Evolutionary conservation across 768 basidiomycete genomes (phyloP), one percentile per base, ranked within the genome.

Genomic region (Hygrophorus pudorinus): DNA sequence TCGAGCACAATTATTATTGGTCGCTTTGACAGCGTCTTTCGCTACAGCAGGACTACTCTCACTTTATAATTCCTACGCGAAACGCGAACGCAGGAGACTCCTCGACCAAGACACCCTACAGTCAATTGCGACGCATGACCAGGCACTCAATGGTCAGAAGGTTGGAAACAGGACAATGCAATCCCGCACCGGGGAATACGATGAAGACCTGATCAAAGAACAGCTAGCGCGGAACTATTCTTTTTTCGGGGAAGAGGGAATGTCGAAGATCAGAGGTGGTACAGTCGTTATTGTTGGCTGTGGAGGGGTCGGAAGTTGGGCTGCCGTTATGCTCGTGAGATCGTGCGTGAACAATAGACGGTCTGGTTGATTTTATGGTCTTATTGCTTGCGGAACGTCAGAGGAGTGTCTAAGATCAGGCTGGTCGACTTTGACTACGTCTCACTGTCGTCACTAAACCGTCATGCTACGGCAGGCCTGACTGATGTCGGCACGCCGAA

Each of bases 241-340:
- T 7, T 97, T 98, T 64, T 85, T 98, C 42, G 91, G 90, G 0
- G 86, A 93, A 27, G 85, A 90, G 29, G 78, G 78, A 32, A 94
- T 97, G 88, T 59, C 64, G 8, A 81, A 76, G 56, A 72, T 98
- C 42, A 72, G 96, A 42, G 56, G 68, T 7, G 76, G 79, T 10
- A 76, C 70, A 4, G 92, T 97, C 1, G 91, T 89, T 13, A 67
- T 98, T 14, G 82, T 99, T 2, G 96, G 96, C 5, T 90, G 92
- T 51, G 96, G 96, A 46, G 94, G 96, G 2, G 96, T 99, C 0
- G 96, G 96, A 0, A 92, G 88, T 56, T 94, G 91, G 88, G 86
- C 81, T 30, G 91, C 92, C 12, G 76, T 94, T 27, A 94, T 94
- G 94, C 77, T 91, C 20, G 82, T 79, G 36, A 68, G 92, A 59